phyloP scores from a whole-genome alignment of 345 rosid genomes.

The Litchi chinensis region DNA sequence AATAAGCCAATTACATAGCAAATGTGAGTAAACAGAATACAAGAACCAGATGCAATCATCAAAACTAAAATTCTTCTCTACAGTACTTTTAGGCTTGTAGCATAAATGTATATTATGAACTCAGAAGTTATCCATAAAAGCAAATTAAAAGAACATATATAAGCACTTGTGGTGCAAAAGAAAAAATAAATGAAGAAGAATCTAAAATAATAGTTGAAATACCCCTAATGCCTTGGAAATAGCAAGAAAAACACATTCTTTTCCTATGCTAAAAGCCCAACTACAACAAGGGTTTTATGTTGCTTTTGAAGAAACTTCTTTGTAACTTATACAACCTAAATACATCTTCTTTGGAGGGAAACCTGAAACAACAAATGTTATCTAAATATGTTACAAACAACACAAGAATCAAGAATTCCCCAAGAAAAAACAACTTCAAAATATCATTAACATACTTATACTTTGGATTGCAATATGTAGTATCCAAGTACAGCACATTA shows the following conservation, averaged over 20 bases:
- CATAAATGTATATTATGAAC: neutral
- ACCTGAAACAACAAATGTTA: conserved; percentile 41
- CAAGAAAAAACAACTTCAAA: conserved; percentile 1
- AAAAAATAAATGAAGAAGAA: neutral
- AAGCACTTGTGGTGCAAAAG: neutral
- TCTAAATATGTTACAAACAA: neutral
- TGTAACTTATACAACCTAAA: conserved; percentile 58
- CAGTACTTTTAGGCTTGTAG: neutral
- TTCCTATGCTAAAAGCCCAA: conserved; percentile 78
- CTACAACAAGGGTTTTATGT: conserved; percentile 68
- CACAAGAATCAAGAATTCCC: neutral
- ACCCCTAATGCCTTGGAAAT: conserved; percentile 78
- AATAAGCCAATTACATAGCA: no score
- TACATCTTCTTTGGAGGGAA: conserved; percentile 74
- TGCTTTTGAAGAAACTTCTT: conserved; percentile 58
- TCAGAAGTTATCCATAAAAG: neutral
- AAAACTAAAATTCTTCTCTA: neutral
- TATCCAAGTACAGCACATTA: conserved; percentile 69
- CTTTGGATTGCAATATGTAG: conserved; percentile 79
- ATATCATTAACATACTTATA: conserved; percentile 42
- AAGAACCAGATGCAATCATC: no score
- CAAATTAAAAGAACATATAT: neutral
- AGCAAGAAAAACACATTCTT: conserved; percentile 77
- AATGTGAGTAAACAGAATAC: no score
- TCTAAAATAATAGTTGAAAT: conserved; percentile 1